Percentiles rank a stretch among this genome's conserved stretches.
Evolutionary conservation across 2,329 filamentous ascomycete species (phyloP).

Genomic region (Thielaviopsis punctulata): DNA sequence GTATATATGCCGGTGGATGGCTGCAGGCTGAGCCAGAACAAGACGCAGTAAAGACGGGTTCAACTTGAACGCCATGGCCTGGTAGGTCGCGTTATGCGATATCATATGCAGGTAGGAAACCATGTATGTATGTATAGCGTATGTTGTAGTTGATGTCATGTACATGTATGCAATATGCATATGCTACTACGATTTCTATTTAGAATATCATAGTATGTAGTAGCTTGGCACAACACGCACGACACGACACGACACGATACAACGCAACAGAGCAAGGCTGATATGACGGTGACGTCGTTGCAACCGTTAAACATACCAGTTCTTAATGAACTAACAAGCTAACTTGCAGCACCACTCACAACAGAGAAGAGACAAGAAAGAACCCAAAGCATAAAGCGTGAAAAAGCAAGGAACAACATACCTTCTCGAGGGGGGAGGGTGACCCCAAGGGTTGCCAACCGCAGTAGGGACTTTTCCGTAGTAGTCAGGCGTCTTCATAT

Average conservation of each 20-base stretch:
- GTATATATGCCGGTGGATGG: too few relatives aligned
- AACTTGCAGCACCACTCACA: background rate
- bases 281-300: background rate
- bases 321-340: background rate
- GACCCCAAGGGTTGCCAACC: conserved; percentile 10
- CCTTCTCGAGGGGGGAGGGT: conserved; percentile 8
- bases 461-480: conserved; percentile 7
- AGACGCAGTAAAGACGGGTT: background rate
- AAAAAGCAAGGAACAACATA: conserved; percentile 2
- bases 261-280: background rate
- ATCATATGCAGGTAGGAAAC: background rate
- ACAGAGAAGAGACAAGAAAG: background rate
- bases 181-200: too few relatives aligned
- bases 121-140: background rate
- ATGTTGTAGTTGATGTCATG: background rate
- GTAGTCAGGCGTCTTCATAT: conserved; percentile 11
- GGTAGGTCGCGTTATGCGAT: background rate
- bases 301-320: background rate
- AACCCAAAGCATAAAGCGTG: background rate
- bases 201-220: background rate
- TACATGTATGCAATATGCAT: background rate
- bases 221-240: background rate
- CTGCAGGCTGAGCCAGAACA: background rate
- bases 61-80: background rate
- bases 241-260: too few relatives aligned